Base-by-base conservation (phyloP, 1,284 basidiomycete species). In the Volvariella surrecta region DNA sequence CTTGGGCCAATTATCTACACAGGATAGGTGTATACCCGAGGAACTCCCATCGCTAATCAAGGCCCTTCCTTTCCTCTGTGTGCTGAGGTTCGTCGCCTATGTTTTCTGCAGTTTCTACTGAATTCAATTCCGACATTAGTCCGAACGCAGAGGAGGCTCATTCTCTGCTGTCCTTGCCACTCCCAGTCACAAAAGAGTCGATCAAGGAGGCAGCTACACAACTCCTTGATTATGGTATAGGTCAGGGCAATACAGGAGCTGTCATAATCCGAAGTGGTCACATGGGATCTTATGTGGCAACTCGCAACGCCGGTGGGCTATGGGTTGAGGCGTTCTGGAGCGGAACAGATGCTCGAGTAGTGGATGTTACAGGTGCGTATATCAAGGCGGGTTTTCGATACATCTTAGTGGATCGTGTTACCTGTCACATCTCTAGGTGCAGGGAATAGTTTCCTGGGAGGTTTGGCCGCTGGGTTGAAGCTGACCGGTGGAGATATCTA, bases 371-470 rank as follows among this genome's bases (percentile, higher is more conserved):
- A 41, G 89, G 89, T 80, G 49, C 52, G 63, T 52, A n/a, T 42
- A 38, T 43, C n/a, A 28, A 28, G 24, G 24, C 6, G 11, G 6
- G 24, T 28, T 28, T 6, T 6, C 6, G 11, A 28, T 11, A 28
- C 24, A 6, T 28, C 11, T 28, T 6, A 6, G 11, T 28, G 24
- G 6, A 6, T 28, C 24, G 11, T 11, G 6, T 11, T 28, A 17
- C 45, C 22, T 40, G 32, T 43, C 18, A 32, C 6, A 16, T 42
- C 16, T 43, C 3, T 45, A 88, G 88, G 89, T 35, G 90, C 89
- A 3, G 91, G 91, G 8, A 95, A 95, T 61, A 76, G 79, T 41
- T 95, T 93, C 59, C 63, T 94, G 24, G 92, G 91, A 8, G 87
- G 89, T 0, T 66, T 94, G 6, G 78, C 76, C 11, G 90, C 89